Evolutionary conservation across 2,329 filamentous ascomycete genomes (phyloP).

Genomic region (Trichophaea hybrida): DNA sequence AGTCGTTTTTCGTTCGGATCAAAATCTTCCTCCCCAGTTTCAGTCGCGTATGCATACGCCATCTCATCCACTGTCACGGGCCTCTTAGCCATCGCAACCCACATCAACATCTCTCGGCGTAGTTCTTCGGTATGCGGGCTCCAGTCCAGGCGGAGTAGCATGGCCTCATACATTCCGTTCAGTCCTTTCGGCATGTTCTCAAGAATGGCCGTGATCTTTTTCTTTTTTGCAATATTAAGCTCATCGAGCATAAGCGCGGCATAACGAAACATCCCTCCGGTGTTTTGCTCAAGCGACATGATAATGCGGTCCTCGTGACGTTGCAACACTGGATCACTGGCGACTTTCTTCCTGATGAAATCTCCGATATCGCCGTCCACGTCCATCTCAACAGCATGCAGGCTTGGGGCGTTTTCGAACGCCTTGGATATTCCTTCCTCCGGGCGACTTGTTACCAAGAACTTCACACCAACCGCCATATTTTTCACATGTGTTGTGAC

Average conservation of each 20-base stretch:
- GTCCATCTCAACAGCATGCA: not conserved
- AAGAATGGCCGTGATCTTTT: not conserved
- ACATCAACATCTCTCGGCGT: not conserved
- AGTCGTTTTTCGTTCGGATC: not conserved
- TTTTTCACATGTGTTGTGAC: not conserved
- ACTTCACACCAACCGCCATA: not conserved
- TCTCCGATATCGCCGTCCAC: not conserved
- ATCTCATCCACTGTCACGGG: not conserved
- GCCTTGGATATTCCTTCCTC: not conserved
- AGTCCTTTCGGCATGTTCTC: not conserved
- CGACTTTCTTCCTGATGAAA: not conserved
- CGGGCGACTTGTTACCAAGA: conserved; percentile 1
- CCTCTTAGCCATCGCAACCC: not conserved
- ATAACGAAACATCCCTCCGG: conserved; percentile 2
- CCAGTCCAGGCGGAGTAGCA: not conserved
- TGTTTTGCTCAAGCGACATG: not conserved
- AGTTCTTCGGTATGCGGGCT: not conserved
- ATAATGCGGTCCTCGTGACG: not conserved
- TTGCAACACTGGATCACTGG: not conserved
- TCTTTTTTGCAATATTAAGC: not conserved
- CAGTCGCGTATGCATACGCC: not conserved
- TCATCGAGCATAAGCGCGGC: not conserved
- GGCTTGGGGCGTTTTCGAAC: not conserved
- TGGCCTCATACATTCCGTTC: not conserved
- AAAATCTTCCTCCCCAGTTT: not conserved